Evolutionary conservation across 257 asterid species (phyloP).

Genomic region (Linderniella brevidens): DNA sequence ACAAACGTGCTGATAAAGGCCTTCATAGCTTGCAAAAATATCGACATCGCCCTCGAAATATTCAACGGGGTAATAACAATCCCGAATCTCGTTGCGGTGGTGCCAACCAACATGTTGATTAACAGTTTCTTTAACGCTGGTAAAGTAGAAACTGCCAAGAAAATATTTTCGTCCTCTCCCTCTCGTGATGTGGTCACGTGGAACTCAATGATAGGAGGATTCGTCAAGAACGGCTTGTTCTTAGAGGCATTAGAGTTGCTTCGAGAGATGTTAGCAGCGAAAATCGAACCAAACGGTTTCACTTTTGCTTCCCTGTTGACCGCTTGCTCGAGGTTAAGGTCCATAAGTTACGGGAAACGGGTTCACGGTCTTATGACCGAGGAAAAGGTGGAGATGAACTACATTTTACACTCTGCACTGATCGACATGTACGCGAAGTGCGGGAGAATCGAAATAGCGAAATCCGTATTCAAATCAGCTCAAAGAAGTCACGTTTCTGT

Average conservation of each 20-base stretch:
- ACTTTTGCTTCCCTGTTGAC: slow-evolving; percentile 52
- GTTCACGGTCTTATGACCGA: slow-evolving; percentile 43
- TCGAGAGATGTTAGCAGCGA: slow-evolving; percentile 33
- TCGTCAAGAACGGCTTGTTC: slow-evolving; percentile 23
- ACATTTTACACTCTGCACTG: slow-evolving; percentile 53
- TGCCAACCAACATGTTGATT: slow-evolving; percentile 25
- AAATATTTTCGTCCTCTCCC: slow-evolving; percentile 25
- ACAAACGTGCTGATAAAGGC: slow-evolving; percentile 25
- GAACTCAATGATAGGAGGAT: no score
- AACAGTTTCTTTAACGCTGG: slow-evolving; percentile 21
- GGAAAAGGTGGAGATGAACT: slow-evolving; percentile 35
- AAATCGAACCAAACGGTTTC: slow-evolving; percentile 45
- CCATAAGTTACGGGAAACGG: slow-evolving; percentile 67
- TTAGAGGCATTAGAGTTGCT: slow-evolving; percentile 37
- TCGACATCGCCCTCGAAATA: no score
- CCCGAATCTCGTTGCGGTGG: no score
- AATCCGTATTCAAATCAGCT: slow-evolving; percentile 34
- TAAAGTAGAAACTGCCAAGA: slow-evolving; percentile 28
- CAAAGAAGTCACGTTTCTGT: slow-evolving; percentile 30
- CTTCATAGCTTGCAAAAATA: slow-evolving; percentile 28
- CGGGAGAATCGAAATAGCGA: slow-evolving; percentile 51
- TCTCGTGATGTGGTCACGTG: slow-evolving; percentile 59
- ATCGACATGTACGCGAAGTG: slow-evolving; percentile 77
- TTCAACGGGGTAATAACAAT: no score
- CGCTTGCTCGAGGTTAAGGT: slow-evolving; percentile 62